These are phyloP conservation scores for Lepidopterella palustris DNA, from an alignment of 495 filamentous ascomycete genomes.

Conservation along the genomic window DNA sequence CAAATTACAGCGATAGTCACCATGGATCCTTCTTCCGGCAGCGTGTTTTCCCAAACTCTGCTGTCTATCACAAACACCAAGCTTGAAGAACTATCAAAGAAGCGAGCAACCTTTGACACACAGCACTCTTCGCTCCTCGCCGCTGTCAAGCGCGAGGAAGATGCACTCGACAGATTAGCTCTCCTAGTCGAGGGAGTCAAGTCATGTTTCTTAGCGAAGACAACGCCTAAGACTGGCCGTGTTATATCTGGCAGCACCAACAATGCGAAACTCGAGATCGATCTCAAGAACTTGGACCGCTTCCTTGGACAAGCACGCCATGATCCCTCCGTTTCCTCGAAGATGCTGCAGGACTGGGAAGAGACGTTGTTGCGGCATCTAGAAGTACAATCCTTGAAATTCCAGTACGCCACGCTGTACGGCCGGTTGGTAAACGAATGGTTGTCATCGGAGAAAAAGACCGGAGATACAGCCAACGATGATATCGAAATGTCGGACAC, in stretches of 20 bases:
- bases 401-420: slow-evolving; percentile 57
- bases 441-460: slow-evolving; percentile 37
- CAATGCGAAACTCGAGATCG: slow-evolving; percentile 34
- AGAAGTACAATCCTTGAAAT: slow-evolving; percentile 47
- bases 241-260: slow-evolving; percentile 35
- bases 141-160: slow-evolving; percentile 27
- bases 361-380: slow-evolving; percentile 45
- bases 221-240: slow-evolving; percentile 26
- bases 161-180: slow-evolving; percentile 34
- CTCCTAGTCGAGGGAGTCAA: slow-evolving; percentile 42
- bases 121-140: slow-evolving; percentile 33
- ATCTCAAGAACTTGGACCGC: slow-evolving; percentile 43
- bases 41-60: slow-evolving; percentile 51
- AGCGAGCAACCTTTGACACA: slow-evolving; percentile 48
- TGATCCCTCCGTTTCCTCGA: slow-evolving; percentile 49
- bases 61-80: slow-evolving; percentile 61
- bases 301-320: slow-evolving; percentile 53
- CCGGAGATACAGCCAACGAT: background rate
- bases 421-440: slow-evolving; percentile 58
- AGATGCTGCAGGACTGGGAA: slow-evolving; percentile 44
- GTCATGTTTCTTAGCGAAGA: slow-evolving; percentile 35
- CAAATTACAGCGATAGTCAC: no score
- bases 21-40: slow-evolving; percentile 19
- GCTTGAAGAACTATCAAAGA: slow-evolving; percentile 54
- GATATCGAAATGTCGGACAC: slow-evolving; percentile 16